Conservation (phyloP, 495 filamentous ascomycete genomes). For the Filosporella fistucella region DNA sequence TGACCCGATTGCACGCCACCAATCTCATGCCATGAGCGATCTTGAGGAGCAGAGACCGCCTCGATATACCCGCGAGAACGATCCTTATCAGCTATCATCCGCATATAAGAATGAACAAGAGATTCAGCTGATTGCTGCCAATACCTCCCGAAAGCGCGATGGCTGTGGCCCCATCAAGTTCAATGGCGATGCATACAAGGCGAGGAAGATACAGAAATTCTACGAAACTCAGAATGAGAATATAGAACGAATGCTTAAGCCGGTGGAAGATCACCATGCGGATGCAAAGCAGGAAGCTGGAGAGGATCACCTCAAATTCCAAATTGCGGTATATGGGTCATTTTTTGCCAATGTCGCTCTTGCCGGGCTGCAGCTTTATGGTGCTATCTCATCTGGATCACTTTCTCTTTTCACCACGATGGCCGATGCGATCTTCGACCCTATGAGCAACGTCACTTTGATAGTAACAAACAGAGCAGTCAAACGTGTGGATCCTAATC, state of each 20-base stretch:
- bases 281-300: constrained; percentile 74
- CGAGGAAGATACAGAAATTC: constrained; percentile 73
- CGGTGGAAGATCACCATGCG: constrained; percentile 83
- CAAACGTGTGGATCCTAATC: constrained; percentile 78
- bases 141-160: constrained; percentile 70
- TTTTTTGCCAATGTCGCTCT: constrained; percentile 81
- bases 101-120: constrained; percentile 75
- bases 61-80: constrained; percentile 54
- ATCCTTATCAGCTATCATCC: constrained; percentile 78
- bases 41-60: constrained; percentile 59
- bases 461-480: constrained; percentile 87
- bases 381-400: constrained; percentile 77
- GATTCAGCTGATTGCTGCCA: constrained; percentile 75
- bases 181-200: constrained; percentile 35
- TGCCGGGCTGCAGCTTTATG: constrained; percentile 80
- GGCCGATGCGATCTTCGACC: constrained; percentile 96
- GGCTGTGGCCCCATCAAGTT: constrained; percentile 36
- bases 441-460: constrained; percentile 82
- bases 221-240: constrained; percentile 91
- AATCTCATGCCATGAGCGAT: constrained; percentile 34
- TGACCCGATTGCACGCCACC: constrained; percentile 43
- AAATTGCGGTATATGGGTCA: constrained; percentile 88
- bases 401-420: constrained; percentile 97
- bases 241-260: constrained; percentile 86
- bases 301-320: constrained; percentile 77